Percentiles rank a stretch among this genome's conserved stretches.
These are phyloP conservation scores for Gentiana straminea DNA, from an alignment of 257 asterid genomes.

Conservation along the genomic window DNA sequence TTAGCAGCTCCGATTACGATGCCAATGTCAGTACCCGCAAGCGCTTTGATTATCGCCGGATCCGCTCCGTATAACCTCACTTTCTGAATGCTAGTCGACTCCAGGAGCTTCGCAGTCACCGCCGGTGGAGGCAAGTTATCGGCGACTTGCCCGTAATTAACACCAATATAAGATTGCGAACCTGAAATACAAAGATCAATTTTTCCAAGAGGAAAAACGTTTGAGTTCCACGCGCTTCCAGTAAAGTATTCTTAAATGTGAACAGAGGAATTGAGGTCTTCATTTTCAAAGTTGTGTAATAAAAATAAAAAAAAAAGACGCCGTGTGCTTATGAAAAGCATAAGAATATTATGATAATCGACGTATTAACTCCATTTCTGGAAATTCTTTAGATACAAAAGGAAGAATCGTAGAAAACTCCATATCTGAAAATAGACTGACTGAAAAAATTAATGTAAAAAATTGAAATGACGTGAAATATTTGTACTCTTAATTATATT, in stretches of 20 bases:
- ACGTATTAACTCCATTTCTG: no score
- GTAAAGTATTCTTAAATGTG: no score
- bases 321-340: slow-evolving; percentile 1
- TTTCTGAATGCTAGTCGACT: slow-evolving; percentile 69
- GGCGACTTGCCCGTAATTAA: slow-evolving; percentile 81
- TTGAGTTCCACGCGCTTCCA: no score
- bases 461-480: not conserved
- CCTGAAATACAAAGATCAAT: slow-evolving; percentile 20
- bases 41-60: slow-evolving; percentile 63
- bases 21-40: slow-evolving; percentile 70
- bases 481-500: not conserved
- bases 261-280: not conserved
- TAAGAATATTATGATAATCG: not conserved
- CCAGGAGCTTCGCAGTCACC: slow-evolving; percentile 68
- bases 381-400: no score
- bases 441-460: not conserved
- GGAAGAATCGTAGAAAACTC: no score
- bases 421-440: not conserved
- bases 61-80: slow-evolving; percentile 92
- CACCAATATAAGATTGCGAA: slow-evolving; percentile 75
- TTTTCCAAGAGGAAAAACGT: not conserved
- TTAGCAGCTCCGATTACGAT: slow-evolving; percentile 90
- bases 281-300: not conserved
- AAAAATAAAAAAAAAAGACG: not conserved
- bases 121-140: slow-evolving; percentile 88